Base-by-base conservation (phyloP, 208 protist species). In the Endotrypanum monterogeii region DNA sequence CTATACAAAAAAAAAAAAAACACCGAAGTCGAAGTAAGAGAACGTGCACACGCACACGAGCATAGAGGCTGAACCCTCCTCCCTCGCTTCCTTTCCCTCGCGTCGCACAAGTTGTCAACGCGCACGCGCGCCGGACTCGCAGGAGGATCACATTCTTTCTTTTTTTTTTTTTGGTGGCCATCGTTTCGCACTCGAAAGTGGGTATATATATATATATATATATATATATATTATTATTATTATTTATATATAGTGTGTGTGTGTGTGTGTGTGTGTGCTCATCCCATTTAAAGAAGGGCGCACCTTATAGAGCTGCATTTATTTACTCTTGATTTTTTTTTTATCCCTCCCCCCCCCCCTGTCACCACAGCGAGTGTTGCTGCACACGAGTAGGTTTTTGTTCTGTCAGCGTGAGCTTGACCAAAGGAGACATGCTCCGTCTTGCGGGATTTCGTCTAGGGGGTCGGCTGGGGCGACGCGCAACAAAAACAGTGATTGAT, bases 361-460 rank as follows among this genome's bases (percentile, higher is more conserved):
- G 16, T 37, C 41, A 37, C 18, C 60, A 3, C 28, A 23, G 3
- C 23, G 60, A 8, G 23, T n/a, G 60, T 46, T 39, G 37, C 57
- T 30, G 37, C 18, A 1, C 57, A 46, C 6, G 23, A 23, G 60
- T 14, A 32, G 14, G 18, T 23, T 3, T 18, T 65, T 3, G 32
- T 46, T 7, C 35, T 46, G 35, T 25, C 41, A 41, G 16, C 60
- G 35, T 48, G 37, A 25, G 25, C 28, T 48, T 8, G 3, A 25
- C 8, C 9, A n/a, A 3, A n/a, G 3, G 9, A 20, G 50, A 55
- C 57, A 80, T 80, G 75, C 62, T 80, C 9, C 75, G 75, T 11
- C 68, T 75, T 67, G 62, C 67, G 0, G 69, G 60, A 1, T 57
- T 48, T 41, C 76, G 76, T n/a, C 51, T 81, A 51, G 76, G 76